Conservation (phyloP, 208 protist genomes). For the Wallacemonas sp. region DNA sequence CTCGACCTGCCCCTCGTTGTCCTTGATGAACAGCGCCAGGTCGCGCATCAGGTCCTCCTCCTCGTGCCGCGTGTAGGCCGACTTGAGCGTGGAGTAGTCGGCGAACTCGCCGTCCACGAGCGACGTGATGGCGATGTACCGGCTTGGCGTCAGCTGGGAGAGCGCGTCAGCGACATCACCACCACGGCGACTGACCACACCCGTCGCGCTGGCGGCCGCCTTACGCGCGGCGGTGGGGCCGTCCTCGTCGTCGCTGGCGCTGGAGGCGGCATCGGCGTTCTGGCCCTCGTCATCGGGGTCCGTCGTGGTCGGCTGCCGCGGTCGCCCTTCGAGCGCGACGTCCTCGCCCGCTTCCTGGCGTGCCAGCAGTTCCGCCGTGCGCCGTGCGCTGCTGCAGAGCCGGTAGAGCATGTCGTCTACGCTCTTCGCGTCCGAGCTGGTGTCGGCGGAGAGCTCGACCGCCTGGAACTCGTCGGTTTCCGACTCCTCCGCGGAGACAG, state of each 20-base stretch:
- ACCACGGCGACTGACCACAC: constrained; percentile 8
- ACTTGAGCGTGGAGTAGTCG: constrained; percentile 84
- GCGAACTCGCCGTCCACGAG: constrained; percentile 89
- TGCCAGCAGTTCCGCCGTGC: constrained; percentile 47
- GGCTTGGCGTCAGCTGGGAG: constrained; percentile 59
- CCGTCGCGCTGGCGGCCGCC: constrained; percentile 14
- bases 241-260: constrained; percentile 40
- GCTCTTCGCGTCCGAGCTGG: constrained; percentile 32
- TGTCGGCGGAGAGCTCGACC: constrained; percentile 48
- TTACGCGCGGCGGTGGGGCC: constrained; percentile 20
- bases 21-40: constrained; percentile 74
- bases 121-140: constrained; percentile 84
- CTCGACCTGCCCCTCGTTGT: constrained; percentile 88
- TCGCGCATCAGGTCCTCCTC: constrained; percentile 80
- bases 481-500: constrained; percentile 2
- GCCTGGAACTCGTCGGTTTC: constrained; percentile 41
- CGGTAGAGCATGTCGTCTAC: constrained; percentile 47
- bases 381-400: constrained; percentile 51
- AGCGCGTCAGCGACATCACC: constrained; percentile 32
- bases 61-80: constrained; percentile 78
- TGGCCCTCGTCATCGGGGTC: constrained; percentile 17
- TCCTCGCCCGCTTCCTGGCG: constrained; percentile 45
- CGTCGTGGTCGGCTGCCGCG: background rate
- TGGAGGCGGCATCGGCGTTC: constrained; percentile 35
- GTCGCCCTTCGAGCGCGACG: constrained; percentile 12